Evolutionary conservation across 352 stramenopile species (phyloP).

Genomic region (Pythium phragmitis): DNA sequence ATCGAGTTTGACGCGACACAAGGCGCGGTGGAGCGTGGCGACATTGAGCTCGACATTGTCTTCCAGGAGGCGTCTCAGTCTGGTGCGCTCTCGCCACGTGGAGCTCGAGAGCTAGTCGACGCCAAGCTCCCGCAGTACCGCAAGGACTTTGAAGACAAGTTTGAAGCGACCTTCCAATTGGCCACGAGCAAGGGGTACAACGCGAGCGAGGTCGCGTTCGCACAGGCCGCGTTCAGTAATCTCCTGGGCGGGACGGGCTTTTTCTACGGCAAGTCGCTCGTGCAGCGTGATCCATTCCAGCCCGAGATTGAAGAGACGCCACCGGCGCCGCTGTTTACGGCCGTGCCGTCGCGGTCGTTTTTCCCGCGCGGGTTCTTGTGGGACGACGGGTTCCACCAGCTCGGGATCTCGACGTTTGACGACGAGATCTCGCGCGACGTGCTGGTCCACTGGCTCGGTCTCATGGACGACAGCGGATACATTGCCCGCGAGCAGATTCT

Average conservation of each 20-base stretch:
- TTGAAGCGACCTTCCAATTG: slow-evolving; percentile 55
- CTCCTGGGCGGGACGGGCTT: slow-evolving; percentile 88
- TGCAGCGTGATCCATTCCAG: slow-evolving; percentile 54
- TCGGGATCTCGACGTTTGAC: slow-evolving; percentile 84
- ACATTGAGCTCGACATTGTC: slow-evolving; percentile 65
- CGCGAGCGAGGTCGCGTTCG: slow-evolving; percentile 62
- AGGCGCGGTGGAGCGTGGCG: slow-evolving; percentile 32
- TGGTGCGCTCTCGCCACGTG: slow-evolving; percentile 25
- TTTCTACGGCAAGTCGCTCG: slow-evolving; percentile 86
- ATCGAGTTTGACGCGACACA: slow-evolving; percentile 36
- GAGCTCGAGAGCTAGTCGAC: slow-evolving; percentile 5
- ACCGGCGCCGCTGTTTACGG: slow-evolving; percentile 76
- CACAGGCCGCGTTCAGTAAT: slow-evolving; percentile 87
- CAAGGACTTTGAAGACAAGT: slow-evolving; percentile 51
- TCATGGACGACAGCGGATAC: slow-evolving; percentile 89
- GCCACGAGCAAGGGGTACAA: slow-evolving; percentile 34
- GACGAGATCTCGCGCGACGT: slow-evolving; percentile 68
- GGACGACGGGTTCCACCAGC: slow-evolving; percentile 95
- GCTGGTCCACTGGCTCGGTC: slow-evolving; percentile 83
- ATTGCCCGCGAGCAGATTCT: slow-evolving; percentile 93
- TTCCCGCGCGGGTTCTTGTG: slow-evolving; percentile 94
- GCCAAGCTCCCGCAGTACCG: slow-evolving; percentile 3
- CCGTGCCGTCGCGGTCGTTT: slow-evolving; percentile 91
- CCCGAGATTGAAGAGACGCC: slow-evolving; percentile 39
- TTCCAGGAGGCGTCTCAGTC: slow-evolving; percentile 45